Evolutionary conservation across 306 rosid genomes (phyloP).

Genomic region (Medicago lupulina): DNA sequence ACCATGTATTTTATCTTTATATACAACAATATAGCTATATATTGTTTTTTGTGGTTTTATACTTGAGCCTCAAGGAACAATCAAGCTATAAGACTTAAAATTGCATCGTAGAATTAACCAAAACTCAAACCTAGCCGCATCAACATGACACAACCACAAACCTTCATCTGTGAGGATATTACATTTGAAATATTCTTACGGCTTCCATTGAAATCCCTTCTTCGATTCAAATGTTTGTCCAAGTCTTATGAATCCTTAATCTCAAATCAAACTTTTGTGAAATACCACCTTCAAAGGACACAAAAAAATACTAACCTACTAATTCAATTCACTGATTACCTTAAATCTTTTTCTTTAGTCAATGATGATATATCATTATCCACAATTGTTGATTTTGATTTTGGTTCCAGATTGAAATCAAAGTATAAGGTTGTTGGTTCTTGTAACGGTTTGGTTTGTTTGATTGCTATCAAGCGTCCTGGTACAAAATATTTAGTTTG

Average conservation of each 20-base stretch:
- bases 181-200: background rate
- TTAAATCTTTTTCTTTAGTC: background rate
- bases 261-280: background rate
- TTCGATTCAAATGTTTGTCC: background rate
- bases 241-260: background rate
- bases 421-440: background rate
- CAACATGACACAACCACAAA: background rate
- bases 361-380: background rate
- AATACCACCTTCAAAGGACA: background rate
- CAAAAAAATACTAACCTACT: background rate
- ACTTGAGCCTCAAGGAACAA: too few relatives aligned
- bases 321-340: background rate
- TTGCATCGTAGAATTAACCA: too few relatives aligned
- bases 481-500: background rate
- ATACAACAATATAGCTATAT: too few relatives aligned
- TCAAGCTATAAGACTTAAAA: too few relatives aligned
- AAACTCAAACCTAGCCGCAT: background rate
- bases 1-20: too few relatives aligned
- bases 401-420: background rate
- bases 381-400: background rate
- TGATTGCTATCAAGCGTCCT: background rate
- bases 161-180: background rate
- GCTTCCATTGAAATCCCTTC: background rate
- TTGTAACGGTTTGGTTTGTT: constrained; percentile 7
- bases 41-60: too few relatives aligned